Conservation (phyloP, 2,329 filamentous ascomycete species). For the Dissoconium aciculare region DNA sequence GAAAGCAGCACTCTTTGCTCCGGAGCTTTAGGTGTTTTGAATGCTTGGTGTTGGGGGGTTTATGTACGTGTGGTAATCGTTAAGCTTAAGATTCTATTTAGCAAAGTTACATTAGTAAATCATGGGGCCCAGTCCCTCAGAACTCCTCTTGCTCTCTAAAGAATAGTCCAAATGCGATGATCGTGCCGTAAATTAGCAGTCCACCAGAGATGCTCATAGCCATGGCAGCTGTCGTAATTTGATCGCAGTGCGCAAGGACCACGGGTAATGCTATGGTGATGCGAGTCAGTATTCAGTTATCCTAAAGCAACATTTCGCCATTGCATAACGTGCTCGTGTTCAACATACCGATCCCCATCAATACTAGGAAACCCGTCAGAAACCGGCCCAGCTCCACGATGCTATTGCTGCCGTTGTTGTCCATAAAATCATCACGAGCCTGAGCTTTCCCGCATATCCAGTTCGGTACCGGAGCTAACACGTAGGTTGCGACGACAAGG, state of each 20-base stretch:
- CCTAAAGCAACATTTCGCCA: not conserved
- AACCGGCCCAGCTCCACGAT: conserved; percentile 90
- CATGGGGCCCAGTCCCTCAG: too few species aligned
- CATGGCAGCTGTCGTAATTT: conserved; percentile 76
- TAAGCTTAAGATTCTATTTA: too few species aligned
- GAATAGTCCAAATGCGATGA: conserved; percentile 96
- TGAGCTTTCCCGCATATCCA: conserved; percentile 83
- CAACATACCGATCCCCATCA: conserved; percentile 87
- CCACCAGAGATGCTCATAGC: conserved; percentile 90
- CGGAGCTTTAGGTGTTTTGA: too few species aligned
- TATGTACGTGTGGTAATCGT: too few species aligned
- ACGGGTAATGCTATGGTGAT: conserved; percentile 57
- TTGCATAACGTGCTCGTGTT: not conserved
- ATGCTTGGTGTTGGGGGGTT: too few species aligned
- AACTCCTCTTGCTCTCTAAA: conserved; percentile 98
- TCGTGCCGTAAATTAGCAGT: conserved; percentile 89
- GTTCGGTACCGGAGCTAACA: conserved; percentile 86
- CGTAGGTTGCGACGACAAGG: conserved; percentile 88
- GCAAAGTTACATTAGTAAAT: too few species aligned
- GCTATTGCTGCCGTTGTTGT: conserved; percentile 61
- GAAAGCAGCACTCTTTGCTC: conserved; percentile 7
- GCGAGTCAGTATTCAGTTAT: conserved; percentile 3
- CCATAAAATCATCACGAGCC: conserved; percentile 93
- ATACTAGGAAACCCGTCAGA: conserved; percentile 83
- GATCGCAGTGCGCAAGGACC: conserved; percentile 70